phyloP scores from a whole-genome alignment of 257 asterid genomes.

The Nyctanthes arbortristis region DNA sequence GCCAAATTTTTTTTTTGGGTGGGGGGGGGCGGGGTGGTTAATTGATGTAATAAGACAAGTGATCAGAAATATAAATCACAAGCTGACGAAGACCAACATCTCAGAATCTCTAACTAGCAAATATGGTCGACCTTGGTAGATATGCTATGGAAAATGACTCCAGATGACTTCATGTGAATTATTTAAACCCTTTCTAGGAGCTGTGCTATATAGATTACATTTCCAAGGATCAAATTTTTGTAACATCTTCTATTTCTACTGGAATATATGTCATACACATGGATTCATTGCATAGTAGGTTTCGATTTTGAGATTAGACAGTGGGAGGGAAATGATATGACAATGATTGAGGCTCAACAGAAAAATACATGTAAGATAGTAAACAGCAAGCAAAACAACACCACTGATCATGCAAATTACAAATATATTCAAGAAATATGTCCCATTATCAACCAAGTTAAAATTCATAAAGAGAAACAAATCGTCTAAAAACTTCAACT shows the following conservation, averaged over 20 bases:
- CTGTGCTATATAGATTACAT: background rate
- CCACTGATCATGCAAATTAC: slow-evolving; percentile 9
- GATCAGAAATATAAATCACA: background rate
- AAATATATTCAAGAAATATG: slow-evolving; percentile 3
- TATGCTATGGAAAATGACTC: background rate
- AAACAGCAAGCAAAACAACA: slow-evolving; percentile 23
- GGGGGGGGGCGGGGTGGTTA: no score
- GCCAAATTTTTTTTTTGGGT: no score
- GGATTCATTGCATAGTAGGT: no score
- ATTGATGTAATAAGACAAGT: slow-evolving; percentile 3
- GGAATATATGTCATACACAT: background rate
- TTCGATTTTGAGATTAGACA: no score
- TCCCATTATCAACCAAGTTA: slow-evolving; percentile 10
- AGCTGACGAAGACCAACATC: background rate
- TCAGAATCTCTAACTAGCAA: no score
- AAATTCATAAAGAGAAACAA: slow-evolving; percentile 8
- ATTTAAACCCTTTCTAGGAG: background rate
- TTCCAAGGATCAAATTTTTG: background rate
- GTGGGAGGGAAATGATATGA: no score
- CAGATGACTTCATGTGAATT: background rate
- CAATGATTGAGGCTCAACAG: background rate
- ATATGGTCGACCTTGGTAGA: background rate
- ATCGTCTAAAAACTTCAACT: slow-evolving; percentile 9
- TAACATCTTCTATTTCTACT: background rate
- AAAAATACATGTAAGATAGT: background rate